Evolutionary conservation across 805 yeast species (phyloP).

Genomic region (Wickerhamiella dianesei): DNA sequence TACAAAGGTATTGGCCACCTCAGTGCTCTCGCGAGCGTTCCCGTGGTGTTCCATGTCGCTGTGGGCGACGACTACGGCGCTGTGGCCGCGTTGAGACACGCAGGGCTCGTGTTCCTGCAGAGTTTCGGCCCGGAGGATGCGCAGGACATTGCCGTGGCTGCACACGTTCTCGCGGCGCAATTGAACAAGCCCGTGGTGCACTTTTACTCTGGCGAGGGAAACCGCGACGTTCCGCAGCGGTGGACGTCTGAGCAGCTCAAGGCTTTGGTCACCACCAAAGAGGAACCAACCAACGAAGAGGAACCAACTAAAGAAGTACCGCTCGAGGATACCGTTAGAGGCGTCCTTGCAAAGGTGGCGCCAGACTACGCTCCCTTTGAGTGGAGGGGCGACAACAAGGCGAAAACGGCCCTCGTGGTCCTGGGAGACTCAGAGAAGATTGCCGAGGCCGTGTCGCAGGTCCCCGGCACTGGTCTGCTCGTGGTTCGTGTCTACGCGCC

Average conservation of each 20-base stretch:
- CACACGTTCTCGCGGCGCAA: conserved; percentile 42
- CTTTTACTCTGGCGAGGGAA: conserved; percentile 32
- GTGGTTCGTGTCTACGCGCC: conserved; percentile 61
- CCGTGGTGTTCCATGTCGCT: conserved; percentile 17
- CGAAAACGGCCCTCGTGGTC: conserved; percentile 42
- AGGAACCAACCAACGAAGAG: neutral
- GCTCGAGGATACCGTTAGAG: conserved; percentile 18
- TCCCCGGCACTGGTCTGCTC: conserved; percentile 32
- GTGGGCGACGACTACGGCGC: conserved; percentile 45
- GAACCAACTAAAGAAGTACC: conserved; percentile 4
- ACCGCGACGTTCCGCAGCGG: conserved; percentile 12
- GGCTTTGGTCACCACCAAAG: conserved; percentile 6
- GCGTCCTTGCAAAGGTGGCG: conserved; percentile 26
- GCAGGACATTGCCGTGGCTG: conserved; percentile 39
- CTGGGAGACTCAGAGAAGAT: conserved; percentile 42
- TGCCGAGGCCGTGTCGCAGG: conserved; percentile 28
- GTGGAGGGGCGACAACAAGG: conserved; percentile 29
- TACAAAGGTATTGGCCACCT: conserved; percentile 17
- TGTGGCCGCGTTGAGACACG: conserved; percentile 60
- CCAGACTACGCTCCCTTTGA: conserved; percentile 31
- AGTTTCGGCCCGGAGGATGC: conserved; percentile 50
- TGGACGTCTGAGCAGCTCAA: conserved; percentile 18
- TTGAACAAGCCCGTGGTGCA: conserved; percentile 52
- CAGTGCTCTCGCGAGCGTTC: conserved; percentile 6
- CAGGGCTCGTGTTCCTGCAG: conserved; percentile 48